phyloP scores from a whole-genome alignment of 108 stramenopile species.

The Heterococcus sp. region DNA sequence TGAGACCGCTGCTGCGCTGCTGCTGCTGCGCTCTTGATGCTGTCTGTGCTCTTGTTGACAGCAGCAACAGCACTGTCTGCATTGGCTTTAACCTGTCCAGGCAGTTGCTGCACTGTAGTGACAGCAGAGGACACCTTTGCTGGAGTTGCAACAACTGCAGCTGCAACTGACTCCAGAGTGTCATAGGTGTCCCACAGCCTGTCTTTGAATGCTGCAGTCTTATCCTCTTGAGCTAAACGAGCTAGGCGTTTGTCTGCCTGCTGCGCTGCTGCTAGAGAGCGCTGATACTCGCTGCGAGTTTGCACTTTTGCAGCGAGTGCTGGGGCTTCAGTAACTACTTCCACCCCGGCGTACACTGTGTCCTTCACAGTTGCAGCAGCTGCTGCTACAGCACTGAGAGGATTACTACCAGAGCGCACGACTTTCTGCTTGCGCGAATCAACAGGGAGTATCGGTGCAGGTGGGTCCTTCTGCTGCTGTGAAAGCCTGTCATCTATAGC shows the following conservation, averaged over 20 bases:
- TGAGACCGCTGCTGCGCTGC: not conserved
- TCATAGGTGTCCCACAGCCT: not conserved
- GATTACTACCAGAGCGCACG: too few species aligned
- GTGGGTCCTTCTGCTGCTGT: too few species aligned
- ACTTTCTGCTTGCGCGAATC: too few species aligned
- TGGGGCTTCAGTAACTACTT: not conserved
- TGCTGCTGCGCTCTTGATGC: not conserved
- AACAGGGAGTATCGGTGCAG: too few species aligned
- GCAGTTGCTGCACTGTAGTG: not conserved
- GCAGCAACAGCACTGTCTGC: not conserved
- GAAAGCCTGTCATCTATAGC: too few species aligned
- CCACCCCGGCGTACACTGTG: not conserved
- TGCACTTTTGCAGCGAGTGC: too few species aligned
- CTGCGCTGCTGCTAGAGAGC: not conserved
- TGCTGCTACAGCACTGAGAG: too few species aligned
- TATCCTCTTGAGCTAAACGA: not conserved
- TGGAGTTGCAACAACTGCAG: not conserved
- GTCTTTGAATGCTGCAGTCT: not conserved
- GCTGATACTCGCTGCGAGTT: too few species aligned
- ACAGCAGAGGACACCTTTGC: not conserved
- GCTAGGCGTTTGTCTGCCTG: not conserved
- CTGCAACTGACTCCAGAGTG: not conserved
- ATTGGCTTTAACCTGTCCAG: not conserved
- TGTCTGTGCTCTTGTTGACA: not conserved
- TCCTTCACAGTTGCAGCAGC: too few species aligned